These are phyloP conservation scores for Crataegus laevigata DNA, from an alignment of 306 rosid species.

Conservation along the genomic window DNA sequence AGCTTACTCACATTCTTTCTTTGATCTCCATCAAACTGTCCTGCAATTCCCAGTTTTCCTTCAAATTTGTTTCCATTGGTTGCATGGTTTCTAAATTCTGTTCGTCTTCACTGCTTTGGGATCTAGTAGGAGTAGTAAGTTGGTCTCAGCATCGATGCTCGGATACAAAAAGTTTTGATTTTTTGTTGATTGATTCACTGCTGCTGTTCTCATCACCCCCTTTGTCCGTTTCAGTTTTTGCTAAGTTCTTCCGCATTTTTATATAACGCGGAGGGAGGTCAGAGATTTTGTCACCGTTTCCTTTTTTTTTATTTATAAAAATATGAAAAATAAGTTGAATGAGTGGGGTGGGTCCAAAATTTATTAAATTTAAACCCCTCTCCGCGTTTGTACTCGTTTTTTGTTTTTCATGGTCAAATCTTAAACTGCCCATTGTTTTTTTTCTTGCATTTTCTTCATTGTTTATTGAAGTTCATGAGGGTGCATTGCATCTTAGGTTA, in stretches of 20 bases:
- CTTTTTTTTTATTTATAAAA: background rate
- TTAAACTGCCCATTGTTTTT: background rate
- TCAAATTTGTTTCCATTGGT: too few species aligned
- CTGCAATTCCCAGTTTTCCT: background rate
- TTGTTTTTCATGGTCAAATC: background rate
- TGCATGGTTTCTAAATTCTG: background rate
- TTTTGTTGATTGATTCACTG: slow-evolving; percentile 1
- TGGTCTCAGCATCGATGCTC: background rate
- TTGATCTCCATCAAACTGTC: background rate
- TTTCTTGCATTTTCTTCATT: background rate
- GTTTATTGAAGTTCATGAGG: background rate
- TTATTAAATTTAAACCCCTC: slow-evolving; percentile 10
- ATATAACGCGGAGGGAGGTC: slow-evolving; percentile 1
- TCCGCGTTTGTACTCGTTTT: slow-evolving; percentile 22
- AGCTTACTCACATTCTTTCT: background rate
- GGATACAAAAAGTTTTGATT: background rate
- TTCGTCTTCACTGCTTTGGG: background rate
- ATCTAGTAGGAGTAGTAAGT: background rate
- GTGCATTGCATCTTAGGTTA: background rate
- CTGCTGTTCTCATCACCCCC: background rate
- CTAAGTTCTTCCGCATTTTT: slow-evolving; percentile 3
- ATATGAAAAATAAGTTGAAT: background rate
- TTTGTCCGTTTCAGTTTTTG: background rate
- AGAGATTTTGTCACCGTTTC: slow-evolving; percentile 10
- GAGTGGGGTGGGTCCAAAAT: slow-evolving; percentile 16